Evolutionary conservation across 2,329 filamentous ascomycete genomes (phyloP).

Genomic region (Parastagonospora nodorum): DNA sequence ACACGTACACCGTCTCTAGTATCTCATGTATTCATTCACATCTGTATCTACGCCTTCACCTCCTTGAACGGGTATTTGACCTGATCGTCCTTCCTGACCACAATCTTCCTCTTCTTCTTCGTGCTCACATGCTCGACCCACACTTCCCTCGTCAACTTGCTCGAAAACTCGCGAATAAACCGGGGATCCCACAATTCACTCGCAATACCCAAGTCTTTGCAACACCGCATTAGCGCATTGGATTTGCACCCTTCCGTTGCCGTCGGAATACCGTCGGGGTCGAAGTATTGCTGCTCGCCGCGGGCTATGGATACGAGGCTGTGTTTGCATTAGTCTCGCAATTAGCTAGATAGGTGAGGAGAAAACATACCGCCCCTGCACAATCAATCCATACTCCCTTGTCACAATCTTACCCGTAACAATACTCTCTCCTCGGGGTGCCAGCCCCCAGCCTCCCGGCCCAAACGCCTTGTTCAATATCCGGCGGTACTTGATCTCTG

Average conservation of each 20-base stretch:
- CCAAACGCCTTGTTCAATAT: constrained; percentile 92
- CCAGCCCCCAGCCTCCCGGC: constrained; percentile 93
- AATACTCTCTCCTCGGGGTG: constrained; percentile 82
- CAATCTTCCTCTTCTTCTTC: constrained; percentile 90
- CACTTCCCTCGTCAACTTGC: constrained; percentile 73
- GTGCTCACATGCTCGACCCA: constrained; percentile 88
- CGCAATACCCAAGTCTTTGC: constrained; percentile 94
- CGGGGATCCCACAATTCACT: constrained; percentile 96
- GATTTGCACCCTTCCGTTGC: constrained; percentile 97
- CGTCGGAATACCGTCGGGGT: constrained; percentile 85
- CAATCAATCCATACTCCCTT: constrained; percentile 90
- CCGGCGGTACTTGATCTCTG: constrained; percentile 96
- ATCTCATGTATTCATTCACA: neutral
- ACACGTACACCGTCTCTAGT: neutral
- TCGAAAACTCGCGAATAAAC: constrained; percentile 84
- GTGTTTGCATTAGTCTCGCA: neutral
- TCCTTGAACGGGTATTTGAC: constrained; percentile 69
- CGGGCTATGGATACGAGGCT: constrained; percentile 91
- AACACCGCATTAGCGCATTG: constrained; percentile 96
- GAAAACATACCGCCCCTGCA: constrained; percentile 75
- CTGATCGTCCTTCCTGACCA: constrained; percentile 81
- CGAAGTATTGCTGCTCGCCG: constrained; percentile 94
- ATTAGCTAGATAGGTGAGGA: neutral
- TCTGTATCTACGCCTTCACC: constrained; percentile 30
- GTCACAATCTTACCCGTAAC: constrained; percentile 82